Base-by-base conservation (phyloP, 2,329 filamentous ascomycete genomes). In the Ophiostoma ips region DNA sequence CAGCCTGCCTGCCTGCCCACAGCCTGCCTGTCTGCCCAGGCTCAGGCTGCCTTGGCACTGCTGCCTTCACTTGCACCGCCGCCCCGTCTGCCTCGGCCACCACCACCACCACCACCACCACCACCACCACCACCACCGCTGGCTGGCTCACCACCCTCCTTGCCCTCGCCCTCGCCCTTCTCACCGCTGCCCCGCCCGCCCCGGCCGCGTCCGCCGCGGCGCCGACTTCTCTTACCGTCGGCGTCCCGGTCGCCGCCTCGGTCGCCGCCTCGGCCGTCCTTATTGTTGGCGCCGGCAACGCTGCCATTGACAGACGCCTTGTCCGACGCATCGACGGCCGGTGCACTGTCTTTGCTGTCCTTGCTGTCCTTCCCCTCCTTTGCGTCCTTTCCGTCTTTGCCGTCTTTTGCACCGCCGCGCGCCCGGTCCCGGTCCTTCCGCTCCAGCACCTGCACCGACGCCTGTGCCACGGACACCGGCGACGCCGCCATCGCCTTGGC, bases 391-490 rank as follows among this genome's bases (percentile, higher is more conserved):
- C 21, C 8, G 16, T 38, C 46, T 34, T 48, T 48, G 19, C 21
- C 13, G 9, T n/a, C 7, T 34, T 18, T 47, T 47, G n/a, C 9
- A 10, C 10, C 19, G 11, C 5, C 15, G n/a, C 15, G 21, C 10
- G 11, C 54, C 56, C 30, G 28, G 8, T 43, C 40, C 60, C 71
- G 71, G 44, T 86, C 83, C 63, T 85, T 87, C 46, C 84, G 77
- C 66, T 95, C 89, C 21, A 94, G 68, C 1, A 96, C 84, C 56
- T 94, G 86, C 2, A 96, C 87, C 10, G 83, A 82, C 7, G 86
- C 88, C 62, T 94, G 84, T 0, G 84, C 89, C 11, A 96, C 82
- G 18, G 83, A 70, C 30, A 95, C 75, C 0, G 86, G 87, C 60
- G 87, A 94, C 12, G 84, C 85, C 15, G 79, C 75, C 60, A 95